A percentile compares a stretch with the other conserved stretches of the same genome.
phyloP scores from a whole-genome alignment of 2,329 filamentous ascomycete species.

The Paramyrothecium roridum region DNA sequence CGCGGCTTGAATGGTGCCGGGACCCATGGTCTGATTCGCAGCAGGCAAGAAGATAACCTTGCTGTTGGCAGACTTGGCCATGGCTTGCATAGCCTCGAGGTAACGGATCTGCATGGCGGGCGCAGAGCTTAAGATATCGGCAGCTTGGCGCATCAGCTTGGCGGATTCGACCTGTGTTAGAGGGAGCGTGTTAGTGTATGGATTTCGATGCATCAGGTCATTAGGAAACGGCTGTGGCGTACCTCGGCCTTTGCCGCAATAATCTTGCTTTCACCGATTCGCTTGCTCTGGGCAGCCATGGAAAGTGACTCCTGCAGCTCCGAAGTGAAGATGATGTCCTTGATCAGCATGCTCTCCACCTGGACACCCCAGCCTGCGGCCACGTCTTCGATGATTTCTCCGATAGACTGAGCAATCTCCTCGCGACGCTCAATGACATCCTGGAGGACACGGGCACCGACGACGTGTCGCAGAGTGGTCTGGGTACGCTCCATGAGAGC shows the following conservation, averaged over 20 bases:
- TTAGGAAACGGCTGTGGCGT: conserved; percentile 5
- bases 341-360: conserved; percentile 98
- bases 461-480: conserved; percentile 94
- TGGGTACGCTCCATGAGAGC: conserved; percentile 98
- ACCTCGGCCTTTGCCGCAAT: conserved; percentile 91
- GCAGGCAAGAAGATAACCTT: conserved; percentile 84
- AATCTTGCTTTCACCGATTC: conserved; percentile 97
- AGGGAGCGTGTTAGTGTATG: conserved; percentile 1
- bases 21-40: conserved; percentile 51
- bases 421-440: conserved; percentile 98
- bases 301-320: conserved; percentile 94
- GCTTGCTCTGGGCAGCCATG: conserved; percentile 98
- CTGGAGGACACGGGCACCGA: conserved; percentile 91
- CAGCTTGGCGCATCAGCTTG: conserved; percentile 89
- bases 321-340: conserved; percentile 96
- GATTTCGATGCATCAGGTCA: background rate
- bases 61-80: conserved; percentile 90
- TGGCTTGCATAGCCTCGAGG: conserved; percentile 96
- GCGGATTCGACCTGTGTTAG: conserved; percentile 73
- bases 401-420: conserved; percentile 91
- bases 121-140: conserved; percentile 86
- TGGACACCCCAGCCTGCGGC: conserved; percentile 91
- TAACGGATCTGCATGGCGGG: conserved; percentile 99
- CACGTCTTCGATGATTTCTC: conserved; percentile 96
- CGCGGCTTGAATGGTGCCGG: conserved; percentile 36